A percentile compares a stretch with the other conserved stretches of the same genome.
phyloP scores from a whole-genome alignment of 228 moss, liverwort and hornwort species.

The Sphagnum fallax region DNA sequence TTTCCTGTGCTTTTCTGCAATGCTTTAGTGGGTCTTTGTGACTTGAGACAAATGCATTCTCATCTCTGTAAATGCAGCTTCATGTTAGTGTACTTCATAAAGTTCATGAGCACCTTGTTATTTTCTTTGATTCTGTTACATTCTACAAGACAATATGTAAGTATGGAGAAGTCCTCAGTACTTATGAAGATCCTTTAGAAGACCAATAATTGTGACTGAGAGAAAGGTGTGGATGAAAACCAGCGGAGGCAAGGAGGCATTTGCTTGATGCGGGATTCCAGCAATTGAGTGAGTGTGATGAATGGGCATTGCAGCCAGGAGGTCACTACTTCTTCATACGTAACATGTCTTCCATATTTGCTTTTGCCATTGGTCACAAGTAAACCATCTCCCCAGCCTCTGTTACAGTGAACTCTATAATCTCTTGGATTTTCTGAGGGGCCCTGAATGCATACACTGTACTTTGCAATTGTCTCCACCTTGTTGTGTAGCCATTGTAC shows the following conservation, averaged over 20 bases:
- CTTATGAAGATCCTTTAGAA: no score
- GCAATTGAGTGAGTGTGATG: slow-evolving; percentile 70
- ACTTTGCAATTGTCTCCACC: neutral
- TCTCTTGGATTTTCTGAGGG: neutral
- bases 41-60: no score
- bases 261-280: slow-evolving; percentile 64
- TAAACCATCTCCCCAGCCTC: slow-evolving; percentile 22
- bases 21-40: no score
- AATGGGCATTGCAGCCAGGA: slow-evolving; percentile 74
- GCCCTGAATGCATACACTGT: neutral
- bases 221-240: neutral
- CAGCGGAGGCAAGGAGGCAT: slow-evolving; percentile 67
- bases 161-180: no score
- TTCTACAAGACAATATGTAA: no score
- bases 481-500: no score
- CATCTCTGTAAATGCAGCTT: no score
- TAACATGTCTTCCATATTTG: slow-evolving; percentile 77
- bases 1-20: no score
- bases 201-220: neutral
- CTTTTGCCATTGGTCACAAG: slow-evolving; percentile 81
- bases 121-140: no score
- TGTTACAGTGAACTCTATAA: neutral
- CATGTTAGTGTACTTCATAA: no score
- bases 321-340: slow-evolving; percentile 85
- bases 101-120: no score